Evolutionary conservation across 2,329 filamentous ascomycete genomes (phyloP).

Genomic region (Tolypocladium tropicale): DNA sequence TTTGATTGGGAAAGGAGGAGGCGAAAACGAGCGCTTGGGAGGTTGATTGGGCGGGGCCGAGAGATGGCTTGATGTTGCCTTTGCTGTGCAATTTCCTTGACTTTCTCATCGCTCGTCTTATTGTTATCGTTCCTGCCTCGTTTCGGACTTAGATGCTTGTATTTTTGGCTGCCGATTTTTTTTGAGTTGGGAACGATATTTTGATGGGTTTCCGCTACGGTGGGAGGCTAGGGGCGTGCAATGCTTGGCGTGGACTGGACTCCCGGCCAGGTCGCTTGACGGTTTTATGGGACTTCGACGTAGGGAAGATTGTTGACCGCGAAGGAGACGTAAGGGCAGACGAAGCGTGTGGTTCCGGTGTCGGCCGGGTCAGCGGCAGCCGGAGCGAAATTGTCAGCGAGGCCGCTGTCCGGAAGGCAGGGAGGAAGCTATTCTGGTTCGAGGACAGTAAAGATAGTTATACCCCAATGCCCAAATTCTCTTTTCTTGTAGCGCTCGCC

Average conservation of each 20-base stretch:
- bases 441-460: slow-evolving; percentile 1
- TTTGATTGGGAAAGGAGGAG: neutral
- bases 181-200: neutral
- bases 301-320: neutral
- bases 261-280: neutral
- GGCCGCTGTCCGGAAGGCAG: neutral
- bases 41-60: neutral
- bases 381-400: neutral
- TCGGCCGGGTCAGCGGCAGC: neutral
- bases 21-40: neutral
- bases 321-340: neutral
- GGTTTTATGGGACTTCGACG: neutral
- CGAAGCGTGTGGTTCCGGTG: neutral
- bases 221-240: neutral
- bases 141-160: slow-evolving; percentile 3
- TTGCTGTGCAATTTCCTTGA: neutral
- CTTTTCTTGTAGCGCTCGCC: neutral
- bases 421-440: neutral
- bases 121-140: neutral
- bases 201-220: neutral
- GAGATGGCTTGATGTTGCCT: neutral
- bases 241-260: neutral
- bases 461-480: slow-evolving; percentile 1
- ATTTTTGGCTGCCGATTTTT: neutral
- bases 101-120: neutral